Evolutionary conservation across 495 filamentous ascomycete genomes (phyloP), one percentile per base, ranked within the genome.

Genomic region (Cladorrhinum samala): DNA sequence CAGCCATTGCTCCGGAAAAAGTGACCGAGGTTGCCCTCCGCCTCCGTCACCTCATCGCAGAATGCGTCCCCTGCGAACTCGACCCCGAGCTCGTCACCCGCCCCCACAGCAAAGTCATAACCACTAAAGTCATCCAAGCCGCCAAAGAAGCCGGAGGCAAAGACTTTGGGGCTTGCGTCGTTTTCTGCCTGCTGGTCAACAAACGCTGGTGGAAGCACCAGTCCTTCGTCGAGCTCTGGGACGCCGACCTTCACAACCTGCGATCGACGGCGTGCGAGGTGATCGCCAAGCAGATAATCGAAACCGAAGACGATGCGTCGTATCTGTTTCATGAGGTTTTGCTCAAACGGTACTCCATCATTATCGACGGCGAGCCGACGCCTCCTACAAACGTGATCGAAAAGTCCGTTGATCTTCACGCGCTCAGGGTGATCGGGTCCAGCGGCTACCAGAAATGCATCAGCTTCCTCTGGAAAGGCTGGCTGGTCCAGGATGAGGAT

Each of bases 361-460:
- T 95, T 20, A 61, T 83, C 42, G 77, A 90, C 48, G 86, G 81
- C 25, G 72, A 86, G 52, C 75, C 86, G 39, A 89, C 88, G 2
- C 69, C 75, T 14, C 88, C 91, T 1, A 73, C 85, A 52, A 98
- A 96, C 64, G 93, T 87, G 18, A 69, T 98, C 56, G 93, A 98
- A 68, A 83, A 87, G 45, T 87, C 94, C 0, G 89, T 97, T 37
- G 93, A 98, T 65, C 76, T 96, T 16, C 92, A 97, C 65, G 89
- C 92, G 6, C 72, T 96, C 17, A 76, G 81, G 21, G 79, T 97
- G 23, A 96, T 96, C 53, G 87, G 88, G 14, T 89, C 85, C 13
- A 88, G 88, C 1, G 91, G 92, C n/a, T 98, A 96, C 62, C 93
- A 98, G 61, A 93, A 76, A 60, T 96, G 92, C 63, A 88, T 96